Percentiles rank a stretch among this genome's conserved stretches.
These are phyloP conservation scores for Aspergillus sojae DNA, from an alignment of 2,329 filamentous ascomycete genomes.

Conservation along the genomic window DNA sequence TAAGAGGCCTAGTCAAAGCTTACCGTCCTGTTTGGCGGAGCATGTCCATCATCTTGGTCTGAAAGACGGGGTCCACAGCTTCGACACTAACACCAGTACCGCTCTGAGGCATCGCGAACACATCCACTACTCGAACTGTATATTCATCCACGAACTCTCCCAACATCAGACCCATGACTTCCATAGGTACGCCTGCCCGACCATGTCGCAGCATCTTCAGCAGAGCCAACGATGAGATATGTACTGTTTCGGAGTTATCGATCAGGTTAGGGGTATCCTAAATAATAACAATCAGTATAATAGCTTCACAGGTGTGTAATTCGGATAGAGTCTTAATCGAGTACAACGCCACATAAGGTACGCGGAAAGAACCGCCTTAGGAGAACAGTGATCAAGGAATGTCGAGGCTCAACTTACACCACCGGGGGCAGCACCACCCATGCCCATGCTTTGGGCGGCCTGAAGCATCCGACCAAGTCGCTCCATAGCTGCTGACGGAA, in stretches of 20 bases:
- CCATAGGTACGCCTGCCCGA: constrained; percentile 96
- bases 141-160: constrained; percentile 99
- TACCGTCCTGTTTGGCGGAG: constrained; percentile 93
- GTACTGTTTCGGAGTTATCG: constrained; percentile 98
- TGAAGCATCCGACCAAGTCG: constrained; percentile 87
- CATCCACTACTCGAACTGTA: constrained; percentile 95
- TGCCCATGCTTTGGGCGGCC: constrained; percentile 65
- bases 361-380: not conserved
- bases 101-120: constrained; percentile 99
- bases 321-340: not conserved
- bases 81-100: constrained; percentile 98
- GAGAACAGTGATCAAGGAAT: not conserved
- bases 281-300: not conserved
- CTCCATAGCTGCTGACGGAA: constrained; percentile 66
- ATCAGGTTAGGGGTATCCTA: constrained; percentile 90
- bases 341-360: not conserved
- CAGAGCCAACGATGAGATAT: constrained; percentile 95
- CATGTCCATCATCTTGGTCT: constrained; percentile 99
- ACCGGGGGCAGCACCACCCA: constrained; percentile 41
- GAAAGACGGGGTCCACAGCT: constrained; percentile 96
- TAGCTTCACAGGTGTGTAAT: not conserved
- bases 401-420: constrained; percentile 37
- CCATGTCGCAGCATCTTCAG: constrained; percentile 99
- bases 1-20: constrained; percentile 28
- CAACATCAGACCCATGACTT: constrained; percentile 99